A percentile compares a stretch with the other conserved stretches of the same genome.
These are phyloP conservation scores for Mucor mucedo DNA, from an alignment of 371 early-diverging fungal genomes.

Conservation along the genomic window DNA sequence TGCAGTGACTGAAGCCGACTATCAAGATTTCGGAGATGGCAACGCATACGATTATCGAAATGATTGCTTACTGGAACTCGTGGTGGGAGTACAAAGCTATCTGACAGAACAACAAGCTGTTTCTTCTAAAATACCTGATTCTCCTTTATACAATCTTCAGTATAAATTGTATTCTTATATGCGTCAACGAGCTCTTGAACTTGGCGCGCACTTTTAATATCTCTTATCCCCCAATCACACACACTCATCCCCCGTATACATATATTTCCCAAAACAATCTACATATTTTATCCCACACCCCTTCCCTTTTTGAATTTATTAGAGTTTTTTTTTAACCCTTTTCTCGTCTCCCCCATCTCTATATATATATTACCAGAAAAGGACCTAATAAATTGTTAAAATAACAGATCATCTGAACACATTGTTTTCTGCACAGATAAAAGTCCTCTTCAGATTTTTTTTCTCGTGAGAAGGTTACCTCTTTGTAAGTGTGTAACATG, in stretches of 20 bases:
- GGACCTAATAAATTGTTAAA: not conserved
- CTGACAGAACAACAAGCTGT: conserved; percentile 24
- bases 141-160: conserved; percentile 46
- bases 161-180: conserved; percentile 52
- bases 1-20: conserved; percentile 24
- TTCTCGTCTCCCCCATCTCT: too few relatives aligned
- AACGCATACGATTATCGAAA: conserved; percentile 9
- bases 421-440: too few relatives aligned
- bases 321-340: too few relatives aligned
- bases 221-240: too few relatives aligned
- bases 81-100: conserved; percentile 39
- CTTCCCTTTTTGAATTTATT: not conserved
- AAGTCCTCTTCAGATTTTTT: too few relatives aligned
- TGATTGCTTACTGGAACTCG: conserved; percentile 31
- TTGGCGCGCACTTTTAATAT: conserved; percentile 30
- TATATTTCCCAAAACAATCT: not conserved
- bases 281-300: not conserved
- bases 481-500: too few relatives aligned
- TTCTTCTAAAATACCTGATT: conserved; percentile 17
- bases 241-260: not conserved
- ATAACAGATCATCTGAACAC: not conserved
- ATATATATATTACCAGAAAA: too few relatives aligned
- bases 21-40: conserved; percentile 19
- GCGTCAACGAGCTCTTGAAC: conserved; percentile 45
- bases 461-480: too few relatives aligned